Evolutionary conservation across 2,329 filamentous ascomycete genomes (phyloP).

Genomic region (Raffaelea albimanens): DNA sequence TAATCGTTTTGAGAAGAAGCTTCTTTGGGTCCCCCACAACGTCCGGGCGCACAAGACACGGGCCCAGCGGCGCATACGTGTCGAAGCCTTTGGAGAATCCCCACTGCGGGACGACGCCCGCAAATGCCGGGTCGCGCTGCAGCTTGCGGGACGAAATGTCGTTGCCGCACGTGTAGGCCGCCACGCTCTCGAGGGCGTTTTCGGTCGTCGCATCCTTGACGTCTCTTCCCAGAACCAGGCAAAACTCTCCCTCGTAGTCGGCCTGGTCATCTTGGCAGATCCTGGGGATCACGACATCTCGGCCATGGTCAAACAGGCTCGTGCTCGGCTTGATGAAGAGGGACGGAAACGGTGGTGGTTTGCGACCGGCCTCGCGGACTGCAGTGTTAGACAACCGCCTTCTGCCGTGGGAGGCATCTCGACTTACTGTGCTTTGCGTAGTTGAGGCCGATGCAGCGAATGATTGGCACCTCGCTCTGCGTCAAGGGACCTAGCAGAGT

Average conservation of each 20-base stretch:
- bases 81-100: constrained; percentile 49
- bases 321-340: constrained; percentile 41
- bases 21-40: constrained; percentile 14
- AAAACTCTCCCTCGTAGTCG: constrained; percentile 35
- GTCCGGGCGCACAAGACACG: constrained; percentile 28
- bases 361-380: constrained; percentile 43
- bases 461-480: constrained; percentile 48
- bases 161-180: constrained; percentile 44
- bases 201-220: constrained; percentile 32
- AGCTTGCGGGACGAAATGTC: constrained; percentile 40
- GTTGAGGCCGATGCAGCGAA: constrained; percentile 51
- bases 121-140: constrained; percentile 37
- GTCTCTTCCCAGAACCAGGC: constrained; percentile 4
- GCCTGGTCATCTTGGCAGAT: constrained; percentile 27
- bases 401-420: no score
- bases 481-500: constrained; percentile 42
- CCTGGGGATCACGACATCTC: constrained; percentile 33
- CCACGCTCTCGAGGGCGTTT: constrained; percentile 38
- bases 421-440: constrained; percentile 42
- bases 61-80: constrained; percentile 43
- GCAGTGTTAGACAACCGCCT: no score
- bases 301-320: constrained; percentile 26
- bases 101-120: constrained; percentile 46
- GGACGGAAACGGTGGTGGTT: constrained; percentile 36
- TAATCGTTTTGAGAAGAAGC: constrained; percentile 32